Evolutionary conservation across 2,329 filamentous ascomycete genomes (phyloP).

Genomic region (Rugonectria rugulosa): DNA sequence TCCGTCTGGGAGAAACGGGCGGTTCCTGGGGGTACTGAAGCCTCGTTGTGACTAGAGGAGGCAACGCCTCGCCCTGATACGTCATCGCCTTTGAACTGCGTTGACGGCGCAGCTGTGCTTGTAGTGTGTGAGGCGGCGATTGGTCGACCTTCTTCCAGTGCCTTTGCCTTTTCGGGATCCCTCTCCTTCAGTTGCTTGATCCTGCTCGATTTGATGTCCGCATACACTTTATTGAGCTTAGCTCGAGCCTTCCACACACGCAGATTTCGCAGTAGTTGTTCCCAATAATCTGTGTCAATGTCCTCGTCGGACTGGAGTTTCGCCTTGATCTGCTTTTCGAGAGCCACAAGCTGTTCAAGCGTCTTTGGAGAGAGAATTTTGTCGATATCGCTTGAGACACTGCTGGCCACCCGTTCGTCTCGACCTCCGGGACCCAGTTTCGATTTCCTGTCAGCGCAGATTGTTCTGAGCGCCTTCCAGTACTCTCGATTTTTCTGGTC

Average conservation of each 20-base stretch:
- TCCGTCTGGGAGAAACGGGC: slow-evolving; percentile 73
- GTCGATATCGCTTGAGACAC: slow-evolving; percentile 88
- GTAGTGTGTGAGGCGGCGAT: slow-evolving; percentile 11
- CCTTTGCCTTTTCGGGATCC: slow-evolving; percentile 70
- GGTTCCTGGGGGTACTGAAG: slow-evolving; percentile 59
- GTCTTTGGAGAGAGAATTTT: slow-evolving; percentile 85
- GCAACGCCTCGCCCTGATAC: slow-evolving; percentile 21
- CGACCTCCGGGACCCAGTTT: slow-evolving; percentile 66
- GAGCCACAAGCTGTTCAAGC: slow-evolving; percentile 81
- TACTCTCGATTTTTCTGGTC: slow-evolving; percentile 83
- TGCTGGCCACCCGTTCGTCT: slow-evolving; percentile 79
- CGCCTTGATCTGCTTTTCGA: slow-evolving; percentile 85
- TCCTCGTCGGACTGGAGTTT: slow-evolving; percentile 90
- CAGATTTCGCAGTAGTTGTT: slow-evolving; percentile 85
- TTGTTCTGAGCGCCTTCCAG: slow-evolving; percentile 88
- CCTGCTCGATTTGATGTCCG: slow-evolving; percentile 75
- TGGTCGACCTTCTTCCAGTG: slow-evolving; percentile 24
- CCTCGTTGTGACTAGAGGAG: slow-evolving; percentile 39
- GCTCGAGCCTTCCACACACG: slow-evolving; percentile 92
- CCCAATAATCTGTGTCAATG: slow-evolving; percentile 98
- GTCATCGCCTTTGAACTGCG: slow-evolving; percentile 13
- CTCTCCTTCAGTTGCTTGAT: slow-evolving; percentile 70
- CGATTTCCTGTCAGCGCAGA: slow-evolving; percentile 79
- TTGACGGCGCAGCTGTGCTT: slow-evolving; percentile 10
- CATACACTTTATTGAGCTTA: slow-evolving; percentile 79